phyloP scores from a whole-genome alignment of 768 basidiomycete genomes.

The Multifurca ochricompacta region DNA sequence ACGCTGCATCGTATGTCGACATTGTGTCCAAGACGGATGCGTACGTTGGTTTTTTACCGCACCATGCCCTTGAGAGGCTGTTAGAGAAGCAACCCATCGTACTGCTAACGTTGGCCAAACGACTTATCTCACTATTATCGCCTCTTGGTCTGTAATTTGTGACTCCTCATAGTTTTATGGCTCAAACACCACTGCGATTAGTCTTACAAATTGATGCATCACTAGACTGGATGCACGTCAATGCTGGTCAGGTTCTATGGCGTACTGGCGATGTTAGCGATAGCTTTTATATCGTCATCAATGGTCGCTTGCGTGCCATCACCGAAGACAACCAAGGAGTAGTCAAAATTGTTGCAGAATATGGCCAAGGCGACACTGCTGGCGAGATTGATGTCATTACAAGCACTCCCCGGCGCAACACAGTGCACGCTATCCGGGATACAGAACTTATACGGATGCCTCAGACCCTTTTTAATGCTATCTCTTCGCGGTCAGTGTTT shows the following conservation, averaged over 20 bases:
- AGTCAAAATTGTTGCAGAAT: conserved; percentile 82
- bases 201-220: conserved; percentile 96
- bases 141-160: conserved; percentile 59
- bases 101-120: conserved; percentile 87
- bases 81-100: conserved; percentile 95
- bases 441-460: conserved; percentile 97
- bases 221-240: conserved; percentile 97
- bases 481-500: conserved; percentile 62
- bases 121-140: conserved; percentile 90
- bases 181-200: conserved; percentile 26
- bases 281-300: conserved; percentile 97
- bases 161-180: neutral
- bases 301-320: conserved; percentile 90
- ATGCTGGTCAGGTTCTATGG: conserved; percentile 93
- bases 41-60: conserved; percentile 94
- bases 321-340: conserved; percentile 69
- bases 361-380: conserved; percentile 94
- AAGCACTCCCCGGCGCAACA: conserved; percentile 75
- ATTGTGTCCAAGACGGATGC: conserved; percentile 96
- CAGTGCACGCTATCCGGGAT: conserved; percentile 96
- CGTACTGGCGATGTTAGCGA: conserved; percentile 85
- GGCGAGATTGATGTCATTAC: conserved; percentile 98
- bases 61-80: conserved; percentile 79
- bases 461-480: conserved; percentile 94
- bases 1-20: conserved; percentile 91